Evolutionary conservation across 2,329 filamentous ascomycete species (phyloP).

Genomic region (Apiospora sp.): DNA sequence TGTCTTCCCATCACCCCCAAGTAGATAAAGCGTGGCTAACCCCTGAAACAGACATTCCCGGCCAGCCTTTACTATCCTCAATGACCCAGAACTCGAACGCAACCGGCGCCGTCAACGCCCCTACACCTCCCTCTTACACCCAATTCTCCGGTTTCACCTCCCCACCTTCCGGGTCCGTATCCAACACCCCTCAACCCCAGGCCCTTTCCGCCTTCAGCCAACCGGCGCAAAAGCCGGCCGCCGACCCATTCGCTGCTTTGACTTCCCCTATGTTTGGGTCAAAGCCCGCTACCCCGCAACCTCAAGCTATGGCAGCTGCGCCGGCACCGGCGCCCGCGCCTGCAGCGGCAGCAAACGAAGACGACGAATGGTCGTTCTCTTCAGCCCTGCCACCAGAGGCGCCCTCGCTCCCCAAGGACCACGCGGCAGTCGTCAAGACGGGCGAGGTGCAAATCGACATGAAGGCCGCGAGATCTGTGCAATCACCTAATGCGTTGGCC

Average conservation of each 20-base stretch:
- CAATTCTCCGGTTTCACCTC: slow-evolving; percentile 64
- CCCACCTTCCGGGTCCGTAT: slow-evolving; percentile 56
- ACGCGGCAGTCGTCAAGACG: slow-evolving; percentile 73
- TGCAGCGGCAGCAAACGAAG: slow-evolving; percentile 59
- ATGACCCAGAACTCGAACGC: slow-evolving; percentile 68
- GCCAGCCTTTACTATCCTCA: slow-evolving; percentile 70
- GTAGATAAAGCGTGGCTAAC: background rate
- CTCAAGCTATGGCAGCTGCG: slow-evolving; percentile 31
- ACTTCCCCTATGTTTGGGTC: slow-evolving; percentile 49
- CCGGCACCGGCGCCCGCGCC: slow-evolving; percentile 37
- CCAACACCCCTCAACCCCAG: slow-evolving; percentile 59
- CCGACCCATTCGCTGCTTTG: slow-evolving; percentile 63
- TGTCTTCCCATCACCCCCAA: slow-evolving; percentile 40
- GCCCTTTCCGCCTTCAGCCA: slow-evolving; percentile 53
- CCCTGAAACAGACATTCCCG: slow-evolving; percentile 63
- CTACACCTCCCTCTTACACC: slow-evolving; percentile 58
- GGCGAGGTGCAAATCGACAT: slow-evolving; percentile 77
- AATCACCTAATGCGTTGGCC: slow-evolving; percentile 65
- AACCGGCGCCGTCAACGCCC: slow-evolving; percentile 47
- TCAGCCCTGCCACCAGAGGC: slow-evolving; percentile 77
- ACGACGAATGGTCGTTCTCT: slow-evolving; percentile 94
- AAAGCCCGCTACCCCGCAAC: slow-evolving; percentile 46
- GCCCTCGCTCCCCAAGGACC: slow-evolving; percentile 62
- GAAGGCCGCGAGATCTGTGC: slow-evolving; percentile 67
- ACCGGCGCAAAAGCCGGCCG: slow-evolving; percentile 47